Base-by-base conservation (phyloP, 1,139 yeast species). In the Candida frijolesensis region DNA sequence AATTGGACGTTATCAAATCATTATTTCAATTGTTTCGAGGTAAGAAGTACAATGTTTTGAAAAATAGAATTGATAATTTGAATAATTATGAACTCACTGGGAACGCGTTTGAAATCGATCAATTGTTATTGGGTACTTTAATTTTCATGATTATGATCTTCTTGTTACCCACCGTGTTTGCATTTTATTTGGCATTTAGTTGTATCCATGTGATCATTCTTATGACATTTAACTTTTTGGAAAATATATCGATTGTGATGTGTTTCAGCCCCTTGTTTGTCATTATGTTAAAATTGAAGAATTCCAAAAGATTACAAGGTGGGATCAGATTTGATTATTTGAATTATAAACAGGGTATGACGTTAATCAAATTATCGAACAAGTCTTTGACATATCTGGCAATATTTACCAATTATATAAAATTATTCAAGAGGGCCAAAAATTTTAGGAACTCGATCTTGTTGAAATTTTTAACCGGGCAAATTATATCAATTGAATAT, bases 221-320 rank as follows among this genome's bases (percentile, higher is more conserved):
- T 43, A 55, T 76, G 7, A 51, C 76, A 6, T 73, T 82, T 46
- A 84, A 87, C 15, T 55, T 74, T 1, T 67, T 87, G 33, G 96
- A 90, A 59, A 75, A 86, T 45, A 52, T 78, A 0, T 76, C 89
- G 53, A 83, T 94, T 10, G 67, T 83, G 40, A 65, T 91, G 48
- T 92, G 91, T 61, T 94, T 91, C 63, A 83, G 88, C 60, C 99
- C 99, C 0, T 64, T 92, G 18, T 94, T 94, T 69, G 92, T 91
- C 1, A 65, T 92, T 1, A 70, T 95, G 48, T 70, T 94, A 43
- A 83, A 95, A 58, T 51, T 90, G 46, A 95, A 94, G 64, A 95
- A 92, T 62, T 84, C 91, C 10, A 83, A 80, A 51, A 74, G 99
- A 55, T 71, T 95, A 16, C 99, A 97, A n/a, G 96, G 97, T 1